phyloP scores from a whole-genome alignment of 2,329 filamentous ascomycete genomes.

The Simplicillium sp. region DNA sequence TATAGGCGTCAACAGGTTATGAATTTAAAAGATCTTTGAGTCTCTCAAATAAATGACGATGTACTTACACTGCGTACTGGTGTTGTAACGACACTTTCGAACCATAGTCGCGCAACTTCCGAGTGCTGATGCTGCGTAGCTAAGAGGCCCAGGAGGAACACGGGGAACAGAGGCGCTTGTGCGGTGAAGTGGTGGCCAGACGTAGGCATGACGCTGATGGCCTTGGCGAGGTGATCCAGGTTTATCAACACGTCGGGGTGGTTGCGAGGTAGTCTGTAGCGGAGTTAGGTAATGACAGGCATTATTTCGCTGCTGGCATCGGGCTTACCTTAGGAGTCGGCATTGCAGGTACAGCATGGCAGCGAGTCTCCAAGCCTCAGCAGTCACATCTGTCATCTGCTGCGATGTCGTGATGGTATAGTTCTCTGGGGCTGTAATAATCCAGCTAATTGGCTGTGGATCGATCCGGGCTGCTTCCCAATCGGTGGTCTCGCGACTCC shows the following conservation, averaged over 20 bases:
- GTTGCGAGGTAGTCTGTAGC: constrained; percentile 23
- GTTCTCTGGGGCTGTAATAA: constrained; percentile 13
- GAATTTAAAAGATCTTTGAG: constrained; percentile 6
- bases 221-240: constrained; percentile 21
- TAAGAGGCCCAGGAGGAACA: constrained; percentile 29
- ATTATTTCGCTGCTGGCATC: no score
- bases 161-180: constrained; percentile 29
- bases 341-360: constrained; percentile 29
- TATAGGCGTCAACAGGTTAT: constrained; percentile 6
- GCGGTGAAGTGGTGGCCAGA: constrained; percentile 29
- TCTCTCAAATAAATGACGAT: neutral
- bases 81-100: constrained; percentile 23
- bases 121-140: constrained; percentile 18
- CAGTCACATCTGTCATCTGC: constrained; percentile 29
- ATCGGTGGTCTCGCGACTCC: constrained; percentile 19
- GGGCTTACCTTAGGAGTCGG: constrained; percentile 26
- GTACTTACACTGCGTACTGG: constrained; percentile 29
- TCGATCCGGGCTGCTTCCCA: constrained; percentile 11
- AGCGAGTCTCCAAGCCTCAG: constrained; percentile 30
- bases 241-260: constrained; percentile 22
- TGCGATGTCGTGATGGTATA: constrained; percentile 16
- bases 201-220: constrained; percentile 30
- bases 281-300: no score
- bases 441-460: constrained; percentile 17
- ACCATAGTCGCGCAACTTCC: constrained; percentile 22